These are phyloP conservation scores for Stachybotrys elegans DNA, from an alignment of 2,329 filamentous ascomycete genomes.

Conservation along the genomic window DNA sequence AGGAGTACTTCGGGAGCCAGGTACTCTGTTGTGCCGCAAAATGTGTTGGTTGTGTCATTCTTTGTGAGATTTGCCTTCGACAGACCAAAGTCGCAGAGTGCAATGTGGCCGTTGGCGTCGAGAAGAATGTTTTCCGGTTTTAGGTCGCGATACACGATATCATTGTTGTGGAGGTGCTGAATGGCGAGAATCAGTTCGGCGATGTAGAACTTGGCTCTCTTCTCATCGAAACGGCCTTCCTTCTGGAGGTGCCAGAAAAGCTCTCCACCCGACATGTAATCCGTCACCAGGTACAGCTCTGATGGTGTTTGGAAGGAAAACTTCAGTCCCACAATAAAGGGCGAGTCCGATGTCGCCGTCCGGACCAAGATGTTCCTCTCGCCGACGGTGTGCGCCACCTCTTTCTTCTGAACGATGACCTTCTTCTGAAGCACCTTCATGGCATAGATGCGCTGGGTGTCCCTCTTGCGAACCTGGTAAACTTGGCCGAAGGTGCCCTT, in stretches of 20 bases:
- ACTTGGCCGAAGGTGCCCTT: slow-evolving; percentile 99
- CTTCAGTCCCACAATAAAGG: slow-evolving; percentile 96
- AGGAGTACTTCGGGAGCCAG: slow-evolving; percentile 91
- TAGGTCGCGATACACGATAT: slow-evolving; percentile 95
- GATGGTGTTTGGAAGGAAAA: slow-evolving; percentile 98
- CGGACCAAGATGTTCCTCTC: slow-evolving; percentile 96
- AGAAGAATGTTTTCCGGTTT: slow-evolving; percentile 97
- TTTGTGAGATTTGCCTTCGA: slow-evolving; percentile 97
- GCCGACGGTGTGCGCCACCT: slow-evolving; percentile 93
- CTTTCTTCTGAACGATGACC: slow-evolving; percentile 99
- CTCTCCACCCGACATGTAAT: slow-evolving; percentile 99
- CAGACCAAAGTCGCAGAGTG: slow-evolving; percentile 92
- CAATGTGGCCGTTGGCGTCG: slow-evolving; percentile 96
- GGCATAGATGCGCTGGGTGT: slow-evolving; percentile 91
- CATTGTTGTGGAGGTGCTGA: slow-evolving; percentile 91
- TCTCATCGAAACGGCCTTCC: slow-evolving; percentile 92
- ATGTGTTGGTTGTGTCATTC: slow-evolving; percentile 97
- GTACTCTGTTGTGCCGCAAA: slow-evolving; percentile 97
- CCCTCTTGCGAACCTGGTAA: slow-evolving; percentile 96
- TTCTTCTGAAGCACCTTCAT: slow-evolving; percentile 99
- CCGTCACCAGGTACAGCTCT: slow-evolving; percentile 95
- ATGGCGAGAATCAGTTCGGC: slow-evolving; percentile 94
- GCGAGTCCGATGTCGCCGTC: slow-evolving; percentile 91
- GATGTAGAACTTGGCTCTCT: slow-evolving; percentile 96
- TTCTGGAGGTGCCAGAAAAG: slow-evolving; percentile 98